Conservation (phyloP, 2,329 filamentous ascomycete genomes). For the Drechslerella coelobrocha region DNA sequence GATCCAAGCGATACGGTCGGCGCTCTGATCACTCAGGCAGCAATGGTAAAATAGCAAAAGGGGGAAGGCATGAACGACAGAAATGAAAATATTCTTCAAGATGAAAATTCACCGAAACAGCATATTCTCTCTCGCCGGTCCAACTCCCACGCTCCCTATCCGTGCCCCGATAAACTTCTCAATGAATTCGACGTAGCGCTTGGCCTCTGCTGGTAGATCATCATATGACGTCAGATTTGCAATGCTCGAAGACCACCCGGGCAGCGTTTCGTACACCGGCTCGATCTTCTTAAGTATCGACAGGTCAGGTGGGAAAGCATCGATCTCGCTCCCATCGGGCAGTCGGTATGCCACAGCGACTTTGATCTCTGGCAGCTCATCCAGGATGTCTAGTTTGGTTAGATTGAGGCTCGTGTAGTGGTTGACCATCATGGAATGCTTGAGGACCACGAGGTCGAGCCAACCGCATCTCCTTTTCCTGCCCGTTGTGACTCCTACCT, state of each 20-base stretch:
- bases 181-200: slow-evolving; percentile 71
- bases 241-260: slow-evolving; percentile 74
- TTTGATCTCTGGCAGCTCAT: slow-evolving; percentile 77
- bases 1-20: too few species aligned
- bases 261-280: slow-evolving; percentile 72
- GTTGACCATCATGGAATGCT: slow-evolving; percentile 71
- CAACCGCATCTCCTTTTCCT: slow-evolving; percentile 54
- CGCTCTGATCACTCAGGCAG: too few species aligned
- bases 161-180: slow-evolving; percentile 70
- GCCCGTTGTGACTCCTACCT: slow-evolving; percentile 61
- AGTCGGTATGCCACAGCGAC: slow-evolving; percentile 74
- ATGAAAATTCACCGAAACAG: slow-evolving; percentile 30
- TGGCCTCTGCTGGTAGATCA: slow-evolving; percentile 70
- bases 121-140: slow-evolving; percentile 67
- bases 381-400: slow-evolving; percentile 73
- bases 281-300: slow-evolving; percentile 66
- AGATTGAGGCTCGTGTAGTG: slow-evolving; percentile 70
- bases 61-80: too few species aligned
- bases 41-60: too few species aligned
- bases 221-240: slow-evolving; percentile 65
- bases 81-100: too few species aligned
- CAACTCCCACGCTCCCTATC: slow-evolving; percentile 72
- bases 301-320: slow-evolving; percentile 71
- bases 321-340: slow-evolving; percentile 62
- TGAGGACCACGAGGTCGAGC: slow-evolving; percentile 72